A percentile compares a stretch with the other conserved stretches of the same genome.
phyloP scores from a whole-genome alignment of 306 rosid species.

The Rubus idaeus region DNA sequence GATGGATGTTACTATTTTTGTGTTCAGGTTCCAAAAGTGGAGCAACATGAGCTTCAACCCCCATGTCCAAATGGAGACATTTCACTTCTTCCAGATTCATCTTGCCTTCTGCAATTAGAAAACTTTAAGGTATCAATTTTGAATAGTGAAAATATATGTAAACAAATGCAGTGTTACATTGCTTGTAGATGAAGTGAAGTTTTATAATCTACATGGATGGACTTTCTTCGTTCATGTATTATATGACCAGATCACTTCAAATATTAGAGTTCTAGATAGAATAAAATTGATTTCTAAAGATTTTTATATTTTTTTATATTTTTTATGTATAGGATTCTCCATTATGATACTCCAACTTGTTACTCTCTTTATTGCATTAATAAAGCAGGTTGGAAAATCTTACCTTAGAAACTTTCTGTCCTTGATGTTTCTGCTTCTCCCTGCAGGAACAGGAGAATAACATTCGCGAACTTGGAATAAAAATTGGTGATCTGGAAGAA shows the following conservation, averaged over 20 bases:
- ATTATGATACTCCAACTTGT: neutral
- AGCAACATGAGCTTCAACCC: neutral
- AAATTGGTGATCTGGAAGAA: slow-evolving; percentile 22
- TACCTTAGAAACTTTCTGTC: neutral
- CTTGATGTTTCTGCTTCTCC: neutral
- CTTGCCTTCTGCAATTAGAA: neutral
- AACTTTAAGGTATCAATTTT: neutral
- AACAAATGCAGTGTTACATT: neutral
- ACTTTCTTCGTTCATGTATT: neutral
- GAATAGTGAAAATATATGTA: neutral
- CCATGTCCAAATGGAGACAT: neutral
- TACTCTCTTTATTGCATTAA: neutral
- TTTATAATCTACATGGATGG: neutral
- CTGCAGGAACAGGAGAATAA: slow-evolving; percentile 33
- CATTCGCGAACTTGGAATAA: slow-evolving; percentile 2
- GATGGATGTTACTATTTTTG: neutral
- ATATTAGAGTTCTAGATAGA: neutral
- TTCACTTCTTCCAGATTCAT: neutral
- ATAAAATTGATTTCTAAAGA: neutral
- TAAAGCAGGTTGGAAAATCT: neutral
- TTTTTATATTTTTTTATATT: neutral
- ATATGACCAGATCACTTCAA: neutral
- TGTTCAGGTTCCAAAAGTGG: slow-evolving; percentile 10
- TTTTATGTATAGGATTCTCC: neutral
- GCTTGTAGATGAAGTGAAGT: slow-evolving; percentile 2